Evolutionary conservation across 2,329 filamentous ascomycete genomes (phyloP).

Genomic region (Trichophyton benhamiae): DNA sequence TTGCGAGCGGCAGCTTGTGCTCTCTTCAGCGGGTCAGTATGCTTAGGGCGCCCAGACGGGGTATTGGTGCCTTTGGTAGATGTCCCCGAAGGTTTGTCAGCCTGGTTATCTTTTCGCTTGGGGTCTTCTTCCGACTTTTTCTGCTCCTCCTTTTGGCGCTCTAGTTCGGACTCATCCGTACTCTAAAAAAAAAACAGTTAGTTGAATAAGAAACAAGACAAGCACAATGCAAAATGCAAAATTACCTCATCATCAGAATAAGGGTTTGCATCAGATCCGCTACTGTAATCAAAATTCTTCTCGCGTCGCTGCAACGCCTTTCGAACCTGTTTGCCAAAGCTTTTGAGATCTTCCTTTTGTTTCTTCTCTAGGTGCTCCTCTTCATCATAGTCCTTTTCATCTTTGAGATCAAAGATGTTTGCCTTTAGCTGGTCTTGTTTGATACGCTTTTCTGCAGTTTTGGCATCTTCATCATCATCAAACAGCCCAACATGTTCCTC

Average conservation of each 20-base stretch:
- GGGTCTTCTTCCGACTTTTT: constrained; percentile 48
- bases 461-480: constrained; percentile 70
- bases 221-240: constrained; percentile 11
- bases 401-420: constrained; percentile 67
- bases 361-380: constrained; percentile 51
- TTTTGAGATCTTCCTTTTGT: constrained; percentile 56
- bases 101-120: constrained; percentile 40
- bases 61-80: constrained; percentile 61
- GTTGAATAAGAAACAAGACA: not conserved
- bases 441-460: constrained; percentile 58
- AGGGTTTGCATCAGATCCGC: constrained; percentile 50
- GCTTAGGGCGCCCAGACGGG: constrained; percentile 47
- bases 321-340: constrained; percentile 61
- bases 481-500: constrained; percentile 69
- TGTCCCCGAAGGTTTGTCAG: constrained; percentile 36
- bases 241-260: constrained; percentile 40
- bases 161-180: constrained; percentile 52
- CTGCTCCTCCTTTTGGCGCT: constrained; percentile 48
- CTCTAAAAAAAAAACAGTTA: constrained; percentile 30
- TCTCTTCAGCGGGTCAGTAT: constrained; percentile 41
- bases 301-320: constrained; percentile 77
- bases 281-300: constrained; percentile 75
- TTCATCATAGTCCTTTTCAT: constrained; percentile 58
- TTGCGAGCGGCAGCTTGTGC: constrained; percentile 50
- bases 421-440: constrained; percentile 75